Conservation (phyloP, 2,329 filamentous ascomycete species). For the Arthroderma uncinatum region DNA sequence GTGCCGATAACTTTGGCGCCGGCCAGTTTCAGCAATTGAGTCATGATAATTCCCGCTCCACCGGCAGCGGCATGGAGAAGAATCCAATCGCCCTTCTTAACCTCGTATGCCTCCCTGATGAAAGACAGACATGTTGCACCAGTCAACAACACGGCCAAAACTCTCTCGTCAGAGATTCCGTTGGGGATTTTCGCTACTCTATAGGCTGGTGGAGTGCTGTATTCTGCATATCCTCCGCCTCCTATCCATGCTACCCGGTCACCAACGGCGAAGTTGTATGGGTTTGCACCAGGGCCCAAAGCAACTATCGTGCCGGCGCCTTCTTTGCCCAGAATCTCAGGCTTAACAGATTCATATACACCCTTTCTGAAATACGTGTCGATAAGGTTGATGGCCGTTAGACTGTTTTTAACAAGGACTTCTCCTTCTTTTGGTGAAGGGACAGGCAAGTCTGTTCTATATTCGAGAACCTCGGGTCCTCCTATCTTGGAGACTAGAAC, state of each 20-base stretch:
- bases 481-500: slow-evolving; percentile 62
- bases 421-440: slow-evolving; percentile 58
- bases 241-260: slow-evolving; percentile 62
- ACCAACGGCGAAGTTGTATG: slow-evolving; percentile 50
- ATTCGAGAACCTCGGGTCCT: slow-evolving; percentile 59
- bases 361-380: slow-evolving; percentile 86
- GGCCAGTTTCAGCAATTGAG: slow-evolving; percentile 59
- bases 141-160: slow-evolving; percentile 62
- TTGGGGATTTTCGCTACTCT: slow-evolving; percentile 54
- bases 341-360: slow-evolving; percentile 61
- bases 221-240: slow-evolving; percentile 47
- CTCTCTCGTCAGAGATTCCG: slow-evolving; percentile 48
- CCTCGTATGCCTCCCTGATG: slow-evolving; percentile 59
- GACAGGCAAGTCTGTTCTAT: slow-evolving; percentile 59
- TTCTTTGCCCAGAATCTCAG: slow-evolving; percentile 70
- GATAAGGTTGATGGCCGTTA: slow-evolving; percentile 76
- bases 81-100: slow-evolving; percentile 67
- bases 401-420: slow-evolving; percentile 69
- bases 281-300: slow-evolving; percentile 41
- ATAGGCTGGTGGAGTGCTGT: slow-evolving; percentile 40
- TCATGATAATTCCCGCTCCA: slow-evolving; percentile 64
- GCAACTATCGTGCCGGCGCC: slow-evolving; percentile 60
- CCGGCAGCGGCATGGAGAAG: slow-evolving; percentile 74
- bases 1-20: slow-evolving; percentile 73
- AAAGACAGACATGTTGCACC: slow-evolving; percentile 74